These are phyloP conservation scores for Claviceps sp. DNA, from an alignment of 2,329 filamentous ascomycete genomes.

Conservation along the genomic window DNA sequence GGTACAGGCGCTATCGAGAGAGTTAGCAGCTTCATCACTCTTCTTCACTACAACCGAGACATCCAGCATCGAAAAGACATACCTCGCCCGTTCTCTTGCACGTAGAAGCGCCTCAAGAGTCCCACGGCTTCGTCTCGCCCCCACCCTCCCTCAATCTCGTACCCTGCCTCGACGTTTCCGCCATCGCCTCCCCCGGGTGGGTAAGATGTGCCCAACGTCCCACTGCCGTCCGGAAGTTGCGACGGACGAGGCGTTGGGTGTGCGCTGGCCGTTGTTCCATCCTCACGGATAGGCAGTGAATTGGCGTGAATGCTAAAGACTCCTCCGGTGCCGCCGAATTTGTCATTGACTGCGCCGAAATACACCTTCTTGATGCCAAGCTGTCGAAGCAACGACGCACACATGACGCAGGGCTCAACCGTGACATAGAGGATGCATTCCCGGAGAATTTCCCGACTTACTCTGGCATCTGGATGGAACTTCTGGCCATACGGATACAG, in stretches of 20 bases:
- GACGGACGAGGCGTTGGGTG: conserved; percentile 23
- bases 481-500: conserved; percentile 51
- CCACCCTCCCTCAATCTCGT: conserved; percentile 74
- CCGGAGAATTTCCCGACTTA: conserved; percentile 54
- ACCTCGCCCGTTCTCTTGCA: conserved; percentile 95
- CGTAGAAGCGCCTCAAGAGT: conserved; percentile 83
- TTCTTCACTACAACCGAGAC: background rate
- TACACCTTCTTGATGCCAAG: conserved; percentile 80
- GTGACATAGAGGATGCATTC: conserved; percentile 83
- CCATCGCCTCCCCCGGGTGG: conserved; percentile 37
- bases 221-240: conserved; percentile 24
- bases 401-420: conserved; percentile 98
- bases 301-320: conserved; percentile 75
- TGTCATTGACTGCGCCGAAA: conserved; percentile 91
- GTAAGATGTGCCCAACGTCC: conserved; percentile 23
- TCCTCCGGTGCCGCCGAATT: conserved; percentile 91
- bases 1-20: conserved; percentile 31
- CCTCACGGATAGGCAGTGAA: conserved; percentile 27
- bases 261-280: conserved; percentile 26
- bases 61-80: conserved; percentile 13
- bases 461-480: conserved; percentile 37
- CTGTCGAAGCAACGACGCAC: conserved; percentile 81
- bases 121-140: conserved; percentile 88
- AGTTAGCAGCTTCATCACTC: conserved; percentile 7
- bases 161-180: conserved; percentile 62